Base-by-base conservation (phyloP, 176 grass and related monocot genomes). In the Oryza glaberrima region DNA sequence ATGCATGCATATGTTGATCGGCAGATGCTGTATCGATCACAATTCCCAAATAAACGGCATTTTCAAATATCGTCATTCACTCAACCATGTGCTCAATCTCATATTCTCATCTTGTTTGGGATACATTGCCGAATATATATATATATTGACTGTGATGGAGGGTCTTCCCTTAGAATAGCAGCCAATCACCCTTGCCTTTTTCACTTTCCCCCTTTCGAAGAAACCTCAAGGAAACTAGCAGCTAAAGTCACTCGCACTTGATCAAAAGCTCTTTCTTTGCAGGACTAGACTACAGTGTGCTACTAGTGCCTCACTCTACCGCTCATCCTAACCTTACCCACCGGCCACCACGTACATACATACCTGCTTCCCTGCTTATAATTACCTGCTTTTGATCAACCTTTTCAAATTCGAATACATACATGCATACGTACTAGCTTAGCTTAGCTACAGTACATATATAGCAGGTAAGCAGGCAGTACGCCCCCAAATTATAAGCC, bases 171-270 rank as follows among this genome's bases (percentile, higher is more conserved):
- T 77, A 48, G 20, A 83, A 88, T 71, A 52, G 44, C 71, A 60
- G 19, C 20, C 67, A 78, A 7, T 0, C 9, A 5, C 8, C 20
- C 12, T 2, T 11, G 15, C 26, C 54, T n/a, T 64, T 64, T 46
- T 82, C n/a, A 8, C 22, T 49, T 10, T 7, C 9, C 40, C 16
- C 19, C 11, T 17, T 69, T 80, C 47, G n/a, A 28, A 17, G 77
- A 89, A 84, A 79, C 70, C 35, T 19, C 82, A 69, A 76, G 77
- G 64, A 63, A 43, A 16, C 66, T 52, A 4, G 45, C 48, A 4
- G 61, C 48, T 30, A 70, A 70, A 81, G 46, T 16, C 20, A 40
- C 0, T 16, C 47, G 11, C 2, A 5, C 1, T 12, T 15, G 5
- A 63, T 63, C 58, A 63, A 63, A 63, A 63, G 58, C 58, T 41